A percentile compares a stretch with the other conserved stretches of the same genome.
Conservation (phyloP, 1,139 yeast genomes). For the Scheffersomyces titani region DNA sequence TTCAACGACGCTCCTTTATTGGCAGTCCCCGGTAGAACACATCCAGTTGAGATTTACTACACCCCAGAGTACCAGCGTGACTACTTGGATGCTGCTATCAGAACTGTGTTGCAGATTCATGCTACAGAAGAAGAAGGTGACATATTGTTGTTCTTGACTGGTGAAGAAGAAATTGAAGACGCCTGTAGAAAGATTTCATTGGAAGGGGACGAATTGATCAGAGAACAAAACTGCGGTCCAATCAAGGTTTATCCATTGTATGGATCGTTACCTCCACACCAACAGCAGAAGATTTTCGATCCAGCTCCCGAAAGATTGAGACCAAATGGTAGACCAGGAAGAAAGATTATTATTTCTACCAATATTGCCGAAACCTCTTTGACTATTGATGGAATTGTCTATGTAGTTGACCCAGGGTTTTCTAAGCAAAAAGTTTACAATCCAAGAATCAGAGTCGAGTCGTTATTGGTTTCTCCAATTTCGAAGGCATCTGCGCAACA, state of each 20-base stretch:
- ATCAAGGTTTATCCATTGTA: constrained; percentile 86
- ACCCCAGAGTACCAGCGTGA: constrained; percentile 97
- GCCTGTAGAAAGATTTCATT: constrained; percentile 86
- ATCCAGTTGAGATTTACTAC: constrained; percentile 94
- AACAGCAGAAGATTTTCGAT: constrained; percentile 90
- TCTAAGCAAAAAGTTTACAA: constrained; percentile 95
- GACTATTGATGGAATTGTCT: constrained; percentile 96
- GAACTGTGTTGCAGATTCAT: constrained; percentile 94
- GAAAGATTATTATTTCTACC: constrained; percentile 92
- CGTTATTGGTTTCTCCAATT: constrained; percentile 90
- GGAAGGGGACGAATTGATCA: constrained; percentile 83
- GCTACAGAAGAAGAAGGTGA: constrained; percentile 97
- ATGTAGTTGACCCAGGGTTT: constrained; percentile 97
- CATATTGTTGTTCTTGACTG: constrained; percentile 83
- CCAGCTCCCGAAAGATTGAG: constrained; percentile 71
- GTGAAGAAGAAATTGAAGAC: constrained; percentile 98
- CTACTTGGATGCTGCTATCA: constrained; percentile 89
- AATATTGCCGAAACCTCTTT: constrained; percentile 97
- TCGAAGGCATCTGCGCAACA: constrained; percentile 98
- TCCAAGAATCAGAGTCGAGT: constrained; percentile 94
- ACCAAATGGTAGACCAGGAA: constrained; percentile 82
- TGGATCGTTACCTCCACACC: constrained; percentile 94
- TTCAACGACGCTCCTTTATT: constrained; percentile 89
- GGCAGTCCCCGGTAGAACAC: constrained; percentile 98
- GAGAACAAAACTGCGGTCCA: constrained; percentile 92